Evolutionary conservation across 768 basidiomycete genomes (phyloP).

Genomic region (Calvatia gigantea): DNA sequence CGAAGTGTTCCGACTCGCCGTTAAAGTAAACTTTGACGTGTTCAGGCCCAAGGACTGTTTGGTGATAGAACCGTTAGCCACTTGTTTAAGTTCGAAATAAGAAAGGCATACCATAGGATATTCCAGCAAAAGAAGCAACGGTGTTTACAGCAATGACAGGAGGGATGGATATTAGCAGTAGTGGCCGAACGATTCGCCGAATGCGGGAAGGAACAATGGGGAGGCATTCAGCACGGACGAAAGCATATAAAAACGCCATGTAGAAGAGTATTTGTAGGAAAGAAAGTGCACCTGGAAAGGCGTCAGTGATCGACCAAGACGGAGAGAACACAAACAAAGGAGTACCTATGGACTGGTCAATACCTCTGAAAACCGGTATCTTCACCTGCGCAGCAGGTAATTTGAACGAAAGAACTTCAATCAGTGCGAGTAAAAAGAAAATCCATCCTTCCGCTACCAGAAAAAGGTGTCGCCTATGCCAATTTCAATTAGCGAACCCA

Average conservation of each 20-base stretch:
- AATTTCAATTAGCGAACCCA: not conserved
- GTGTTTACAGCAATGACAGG: conserved; percentile 52
- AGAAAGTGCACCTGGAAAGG: conserved; percentile 46
- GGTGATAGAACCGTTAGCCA: not conserved
- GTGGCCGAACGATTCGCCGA: conserved; percentile 37
- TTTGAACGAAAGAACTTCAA: conserved; percentile 59
- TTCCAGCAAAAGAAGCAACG: conserved; percentile 61
- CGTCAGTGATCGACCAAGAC: not conserved
- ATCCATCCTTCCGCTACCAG: conserved; percentile 60
- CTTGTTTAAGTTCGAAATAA: not conserved
- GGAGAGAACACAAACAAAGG: not conserved
- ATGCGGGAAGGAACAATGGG: conserved; percentile 48
- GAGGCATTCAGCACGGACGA: conserved; percentile 49
- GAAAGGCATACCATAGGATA: conserved; percentile 46
- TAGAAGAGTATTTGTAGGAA: conserved; percentile 66
- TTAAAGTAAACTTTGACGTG: conserved; percentile 40
- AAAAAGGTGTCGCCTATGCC: conserved; percentile 49
- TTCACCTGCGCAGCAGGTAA: conserved; percentile 48
- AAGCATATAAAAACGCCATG: conserved; percentile 56
- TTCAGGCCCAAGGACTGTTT: conserved; percentile 3
- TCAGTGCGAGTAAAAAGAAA: conserved; percentile 54
- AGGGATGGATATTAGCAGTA: conserved; percentile 53
- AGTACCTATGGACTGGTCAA: conserved; percentile 64
- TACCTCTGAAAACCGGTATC: conserved; percentile 40
- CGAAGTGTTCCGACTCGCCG: conserved; percentile 26